Evolutionary conservation across 495 filamentous ascomycete species (phyloP), one percentile per base, ranked within the genome.

Genomic region (Penicillium coprophilum): DNA sequence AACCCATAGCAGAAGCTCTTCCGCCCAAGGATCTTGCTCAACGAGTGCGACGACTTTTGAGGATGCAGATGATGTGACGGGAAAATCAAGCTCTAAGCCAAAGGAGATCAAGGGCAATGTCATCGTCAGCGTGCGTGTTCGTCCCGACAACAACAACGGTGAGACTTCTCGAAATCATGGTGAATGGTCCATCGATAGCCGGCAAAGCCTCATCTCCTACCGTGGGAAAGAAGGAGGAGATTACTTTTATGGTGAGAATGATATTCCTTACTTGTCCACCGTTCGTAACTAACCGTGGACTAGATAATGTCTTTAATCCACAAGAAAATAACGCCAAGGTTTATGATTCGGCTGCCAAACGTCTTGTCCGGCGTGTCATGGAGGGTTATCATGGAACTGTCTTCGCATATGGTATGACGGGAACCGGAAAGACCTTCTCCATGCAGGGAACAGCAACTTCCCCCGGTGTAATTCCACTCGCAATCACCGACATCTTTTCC

Each of bases 331-430:
- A 98, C 65, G 82, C 91, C 41, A 87, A 86, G 69, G 93, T 97
- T 13, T 98, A 98, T 63, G 95, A 97, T 71, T 82, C 90, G 30
- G 90, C 82, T 31, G 94, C 95, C 21, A 97, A 97, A 74, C 88
- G 94, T 31, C 78, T 98, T 31, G 94, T 98, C 24, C 87, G 94
- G 60, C 82, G 94, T 58, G 94, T 98, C 19, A 98, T 98, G 94
- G 93, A 98, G 77, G 94, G 94, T 30, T 98, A 97, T 64, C 93
- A 97, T 68, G 94, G 92, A 53, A 98, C 94, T 1, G 94, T 98
- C 15, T 98, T 98, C 65, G 94, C 94, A 19, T 98, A 98, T 72
- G 94, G 94, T 65, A 97, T 97, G 95, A 98, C 94, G 21, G 94
- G 94, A 39, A 98, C 94, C 3, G 94, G 94, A 41, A 98, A 98